A percentile compares a stretch with the other conserved stretches of the same genome.
These are phyloP conservation scores for Rhytidiadelphus loreus DNA, from an alignment of 225 moss, liverwort and hornwort genomes.

Conservation along the genomic window DNA sequence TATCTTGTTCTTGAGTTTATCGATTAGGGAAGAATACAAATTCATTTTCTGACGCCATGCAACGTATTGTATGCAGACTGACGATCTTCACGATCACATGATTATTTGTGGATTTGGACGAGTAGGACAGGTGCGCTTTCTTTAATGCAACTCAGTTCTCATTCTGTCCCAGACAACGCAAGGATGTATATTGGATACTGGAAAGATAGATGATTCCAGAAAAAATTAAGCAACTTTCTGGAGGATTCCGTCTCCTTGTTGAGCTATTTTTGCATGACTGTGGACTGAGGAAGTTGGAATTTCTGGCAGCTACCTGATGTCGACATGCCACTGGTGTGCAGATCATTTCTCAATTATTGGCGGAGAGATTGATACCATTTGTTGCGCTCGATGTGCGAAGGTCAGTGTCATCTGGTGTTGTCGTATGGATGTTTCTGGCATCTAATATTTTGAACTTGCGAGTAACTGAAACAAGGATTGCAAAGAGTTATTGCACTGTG, in stretches of 20 bases:
- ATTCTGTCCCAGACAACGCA: neutral
- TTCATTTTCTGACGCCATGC: neutral
- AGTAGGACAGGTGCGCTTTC: constrained; percentile 72
- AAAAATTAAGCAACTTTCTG: neutral
- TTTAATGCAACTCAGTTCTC: neutral
- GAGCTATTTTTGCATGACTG: neutral
- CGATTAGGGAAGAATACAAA: neutral
- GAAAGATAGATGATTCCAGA: neutral
- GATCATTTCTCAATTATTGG: constrained; percentile 94
- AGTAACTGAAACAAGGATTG: neutral
- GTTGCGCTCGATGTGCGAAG: constrained; percentile 96
- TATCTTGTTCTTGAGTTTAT: neutral
- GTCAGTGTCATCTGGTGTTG: constrained; percentile 19
- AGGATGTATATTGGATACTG: neutral
- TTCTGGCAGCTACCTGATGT: neutral
- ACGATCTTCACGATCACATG: constrained; percentile 92
- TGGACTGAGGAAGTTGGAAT: neutral
- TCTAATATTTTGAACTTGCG: neutral
- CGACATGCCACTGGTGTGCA: constrained; percentile 10
- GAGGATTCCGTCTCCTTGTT: neutral
- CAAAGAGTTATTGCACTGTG: neutral
- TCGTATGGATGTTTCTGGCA: neutral
- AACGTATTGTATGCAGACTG: constrained; percentile 58
- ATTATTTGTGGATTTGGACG: constrained; percentile 98
- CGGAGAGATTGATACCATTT: constrained; percentile 93